These are phyloP conservation scores for Nemania sp. DNA, from an alignment of 2,329 filamentous ascomycete species.

Conservation along the genomic window DNA sequence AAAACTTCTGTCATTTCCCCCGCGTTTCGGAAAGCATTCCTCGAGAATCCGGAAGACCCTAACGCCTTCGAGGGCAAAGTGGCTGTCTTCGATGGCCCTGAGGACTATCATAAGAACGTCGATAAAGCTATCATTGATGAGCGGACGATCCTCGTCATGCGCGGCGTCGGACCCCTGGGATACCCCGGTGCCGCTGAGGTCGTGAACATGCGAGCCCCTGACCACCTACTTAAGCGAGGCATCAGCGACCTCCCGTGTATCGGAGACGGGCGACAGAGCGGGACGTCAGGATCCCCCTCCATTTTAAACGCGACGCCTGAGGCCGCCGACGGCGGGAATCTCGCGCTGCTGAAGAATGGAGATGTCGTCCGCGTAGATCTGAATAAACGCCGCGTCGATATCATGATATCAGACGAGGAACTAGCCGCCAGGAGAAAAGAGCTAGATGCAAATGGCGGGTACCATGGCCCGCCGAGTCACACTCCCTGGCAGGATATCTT, in stretches of 20 bases:
- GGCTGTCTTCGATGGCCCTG: constrained; percentile 63
- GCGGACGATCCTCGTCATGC: constrained; percentile 61
- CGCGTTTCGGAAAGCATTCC: constrained; percentile 58
- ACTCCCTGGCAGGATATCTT: constrained; percentile 66
- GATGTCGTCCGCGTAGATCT: constrained; percentile 64
- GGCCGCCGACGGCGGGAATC: constrained; percentile 65
- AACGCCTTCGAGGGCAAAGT: constrained; percentile 62
- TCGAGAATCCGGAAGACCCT: constrained; percentile 59
- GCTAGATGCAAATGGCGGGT: constrained; percentile 55
- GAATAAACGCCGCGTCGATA: constrained; percentile 60
- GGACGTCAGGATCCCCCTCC: constrained; percentile 66
- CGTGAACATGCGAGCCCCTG: constrained; percentile 64
- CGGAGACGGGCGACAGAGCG: constrained; percentile 66
- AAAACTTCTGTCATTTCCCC: constrained; percentile 63
- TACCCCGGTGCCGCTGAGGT: constrained; percentile 65
- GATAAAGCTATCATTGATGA: constrained; percentile 58
- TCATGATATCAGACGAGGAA: constrained; percentile 59
- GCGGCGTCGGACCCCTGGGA: constrained; percentile 61
- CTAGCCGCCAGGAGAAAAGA: constrained; percentile 54
- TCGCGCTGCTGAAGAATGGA: constrained; percentile 63
- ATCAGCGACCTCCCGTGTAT: constrained; percentile 62
- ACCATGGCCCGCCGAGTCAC: constrained; percentile 55
- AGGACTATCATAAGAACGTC: constrained; percentile 60
- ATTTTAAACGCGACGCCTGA: constrained; percentile 69
- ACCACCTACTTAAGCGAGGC: constrained; percentile 58